Base-by-base conservation (phyloP, 345 rosid genomes). In the Adansonia digitata region DNA sequence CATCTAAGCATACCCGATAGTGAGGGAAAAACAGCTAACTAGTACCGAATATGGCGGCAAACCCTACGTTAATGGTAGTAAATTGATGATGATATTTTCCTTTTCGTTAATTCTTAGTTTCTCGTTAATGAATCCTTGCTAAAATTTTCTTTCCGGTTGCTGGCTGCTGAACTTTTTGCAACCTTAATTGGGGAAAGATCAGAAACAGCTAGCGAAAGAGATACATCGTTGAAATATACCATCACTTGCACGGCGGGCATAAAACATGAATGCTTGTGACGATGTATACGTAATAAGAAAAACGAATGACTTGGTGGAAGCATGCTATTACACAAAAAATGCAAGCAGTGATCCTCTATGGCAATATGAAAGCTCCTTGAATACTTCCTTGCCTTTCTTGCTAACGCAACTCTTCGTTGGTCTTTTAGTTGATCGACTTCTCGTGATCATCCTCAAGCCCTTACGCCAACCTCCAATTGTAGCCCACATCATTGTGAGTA, bases 331-430 rank as follows among this genome's bases (percentile, higher is more conserved):
- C 15, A 17, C 24, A 10, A 35, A 48, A 17, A 35, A 35, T 5
- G 0, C 48, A 4, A 18, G 9, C 2, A 2, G 0, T 12, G 15
- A 52, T 14, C 52, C 51, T 5, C 6, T 29, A 34, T 51, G 68
- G 68, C 17, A 29, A 29, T 35, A 15, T 20, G 56, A 43, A 7
- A 60, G 34, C 74, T 45, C 74, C 69, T 22, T 69, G 13, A 46
- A 29, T 43, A 60, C 79, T 56, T 22, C 79, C 34, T 61, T 76
- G 10, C 79, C 79, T 24, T 59, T 45, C 61, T 76, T 76, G 31
- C 11, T 69, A 13, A 69, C 71, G 3, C 74, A 69, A 7, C 64
- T 76, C 15, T 43, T 69, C 17, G 1, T 69, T 6, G 66, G 46
- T 5, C 22, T 69, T 22, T n/a, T 24, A 5, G 26, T 69, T 0